Evolutionary conservation across 2,329 filamentous ascomycete species (phyloP), one percentile per base, ranked within the genome.

Genomic region (Achaetomium macrosporum): DNA sequence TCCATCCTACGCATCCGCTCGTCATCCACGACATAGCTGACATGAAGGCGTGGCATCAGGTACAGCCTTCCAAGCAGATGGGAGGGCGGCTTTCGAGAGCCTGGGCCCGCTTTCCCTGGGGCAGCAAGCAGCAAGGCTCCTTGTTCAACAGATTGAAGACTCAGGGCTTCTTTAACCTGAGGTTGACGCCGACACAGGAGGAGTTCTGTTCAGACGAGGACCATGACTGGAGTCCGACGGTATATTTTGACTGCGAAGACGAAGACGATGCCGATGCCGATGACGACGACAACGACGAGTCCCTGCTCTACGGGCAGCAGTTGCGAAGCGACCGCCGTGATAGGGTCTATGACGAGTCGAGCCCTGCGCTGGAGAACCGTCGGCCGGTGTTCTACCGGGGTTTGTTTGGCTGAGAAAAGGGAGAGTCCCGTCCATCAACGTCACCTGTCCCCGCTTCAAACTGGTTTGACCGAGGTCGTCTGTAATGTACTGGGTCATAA

Each of bases 101-200:
- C 12, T 20, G 20, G 46, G 15, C 10, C 11, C 25, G 25, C 25
- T 11, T 29, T 7, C 31, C 42, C 16, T 20, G 41, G 42, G 4
- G 16, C 3, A 45, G 10, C 7, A 15, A 35, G 10, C 3, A 33
- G 4, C 42, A 31, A 35, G 33, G 10, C 10, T 11, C 11, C 3
- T 4, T 12, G 11, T 47, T 46, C 19, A 39, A 13, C n/a, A 13
- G 13, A 2, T 12, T 50, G 35, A 42, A n/a, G 7, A 17, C 30
- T 7, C 20, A 47, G 47, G 42, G 47, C 6, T 50, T 17, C 36
- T 50, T 50, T 20, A 50, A 46, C 31, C 13, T 42, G 20, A 29
- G 6, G n/a, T 6, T 54, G 12, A 31, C 42, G 3, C 51, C 51
- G 5, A 50, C 51, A 5, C 19, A 3, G n/a, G 52, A 54, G 20